These are phyloP conservation scores for Brasenia schreberi DNA, from an alignment of 164 flowering plant genomes.

Conservation along the genomic window DNA sequence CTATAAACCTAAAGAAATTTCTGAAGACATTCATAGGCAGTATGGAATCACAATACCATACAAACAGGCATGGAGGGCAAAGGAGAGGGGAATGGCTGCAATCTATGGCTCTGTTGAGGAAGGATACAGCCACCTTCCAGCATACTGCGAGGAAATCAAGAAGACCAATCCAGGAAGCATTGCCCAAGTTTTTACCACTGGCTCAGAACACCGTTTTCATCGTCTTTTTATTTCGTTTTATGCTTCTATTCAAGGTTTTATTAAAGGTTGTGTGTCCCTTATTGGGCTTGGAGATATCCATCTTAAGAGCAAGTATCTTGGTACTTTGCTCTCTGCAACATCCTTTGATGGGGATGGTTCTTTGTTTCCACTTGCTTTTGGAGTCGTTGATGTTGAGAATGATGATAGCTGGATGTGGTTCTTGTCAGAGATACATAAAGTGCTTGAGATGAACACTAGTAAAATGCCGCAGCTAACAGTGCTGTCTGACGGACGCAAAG, in stretches of 20 bases:
- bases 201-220: conserved; percentile 56
- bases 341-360: conserved; percentile 72
- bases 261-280: conserved; percentile 65
- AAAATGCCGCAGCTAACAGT: conserved; percentile 41
- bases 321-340: conserved; percentile 64
- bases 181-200: conserved; percentile 49
- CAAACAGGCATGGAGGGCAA: conserved; percentile 94
- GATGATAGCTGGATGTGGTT: conserved; percentile 89
- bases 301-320: conserved; percentile 72
- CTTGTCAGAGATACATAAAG: conserved; percentile 46
- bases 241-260: conserved; percentile 58
- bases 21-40: conserved; percentile 55
- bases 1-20: conserved; percentile 85
- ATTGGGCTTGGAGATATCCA: conserved; percentile 48
- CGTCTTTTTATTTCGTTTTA: conserved; percentile 51
- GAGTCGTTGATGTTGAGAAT: conserved; percentile 62
- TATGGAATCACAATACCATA: conserved; percentile 80
- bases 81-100: conserved; percentile 65
- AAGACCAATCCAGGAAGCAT: conserved; percentile 61
- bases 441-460: conserved; percentile 40
- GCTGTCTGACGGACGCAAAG: conserved; percentile 47
- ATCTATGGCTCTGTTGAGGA: conserved; percentile 80
- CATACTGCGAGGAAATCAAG: conserved; percentile 58
- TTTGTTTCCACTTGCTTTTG: conserved; percentile 78
- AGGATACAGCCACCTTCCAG: conserved; percentile 67